These are phyloP conservation scores for Leucosporidium scottii DNA, from an alignment of 768 basidiomycete genomes.

Conservation along the genomic window DNA sequence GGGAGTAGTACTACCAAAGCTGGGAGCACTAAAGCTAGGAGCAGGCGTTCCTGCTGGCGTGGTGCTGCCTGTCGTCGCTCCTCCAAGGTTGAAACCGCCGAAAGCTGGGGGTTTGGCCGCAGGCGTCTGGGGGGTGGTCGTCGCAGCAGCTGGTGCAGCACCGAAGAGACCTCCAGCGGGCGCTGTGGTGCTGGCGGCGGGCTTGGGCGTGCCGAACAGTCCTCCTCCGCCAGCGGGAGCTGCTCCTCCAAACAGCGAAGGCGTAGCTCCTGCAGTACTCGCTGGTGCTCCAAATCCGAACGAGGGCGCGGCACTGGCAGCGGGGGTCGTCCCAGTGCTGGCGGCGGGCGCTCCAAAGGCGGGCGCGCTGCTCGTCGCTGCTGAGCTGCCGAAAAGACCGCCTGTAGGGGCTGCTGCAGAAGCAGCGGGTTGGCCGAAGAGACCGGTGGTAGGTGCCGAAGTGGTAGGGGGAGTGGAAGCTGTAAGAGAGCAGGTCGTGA, in stretches of 20 bases:
- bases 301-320: not conserved
- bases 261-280: not conserved
- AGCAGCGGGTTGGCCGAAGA: constrained; percentile 4
- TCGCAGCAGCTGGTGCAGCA: constrained; percentile 2
- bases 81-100: not conserved
- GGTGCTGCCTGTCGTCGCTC: constrained; percentile 1
- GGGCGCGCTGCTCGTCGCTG: not conserved
- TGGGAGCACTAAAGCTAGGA: too few species aligned
- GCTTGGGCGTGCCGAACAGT: not conserved
- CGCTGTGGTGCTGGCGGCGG: not conserved
- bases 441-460: not conserved
- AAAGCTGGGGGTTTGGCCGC: not conserved
- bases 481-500: not conserved
- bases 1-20: not conserved
- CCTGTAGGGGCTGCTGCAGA: constrained; percentile 6
- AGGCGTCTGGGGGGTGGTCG: not conserved
- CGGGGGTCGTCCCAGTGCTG: not conserved
- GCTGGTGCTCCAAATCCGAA: constrained; percentile 16
- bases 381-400: constrained; percentile 24
- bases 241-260: constrained; percentile 4
- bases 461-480: not conserved
- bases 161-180: constrained; percentile 4
- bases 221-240: not conserved
- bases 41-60: not conserved
- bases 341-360: not conserved